Evolutionary conservation across 2,329 filamentous ascomycete genomes (phyloP).

Genomic region (Ophiosphaerella narmari): DNA sequence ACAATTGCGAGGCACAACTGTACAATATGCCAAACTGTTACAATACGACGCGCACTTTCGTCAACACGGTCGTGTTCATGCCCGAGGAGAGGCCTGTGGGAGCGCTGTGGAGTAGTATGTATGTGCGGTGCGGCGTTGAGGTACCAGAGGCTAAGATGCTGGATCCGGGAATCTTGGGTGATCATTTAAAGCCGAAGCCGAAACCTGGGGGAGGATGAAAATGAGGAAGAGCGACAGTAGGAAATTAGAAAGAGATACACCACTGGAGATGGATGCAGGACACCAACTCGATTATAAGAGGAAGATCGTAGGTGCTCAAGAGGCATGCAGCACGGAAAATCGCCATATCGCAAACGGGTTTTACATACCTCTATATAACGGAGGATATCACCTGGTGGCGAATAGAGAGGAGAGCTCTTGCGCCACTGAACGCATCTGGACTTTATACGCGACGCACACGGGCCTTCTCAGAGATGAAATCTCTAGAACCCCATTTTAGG

Average conservation of each 20-base stretch:
- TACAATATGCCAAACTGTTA: conserved; percentile 36
- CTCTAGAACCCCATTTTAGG: too few relatives aligned
- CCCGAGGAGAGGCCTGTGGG: conserved; percentile 41
- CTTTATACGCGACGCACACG: too few relatives aligned
- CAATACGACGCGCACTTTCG: conserved; percentile 33
- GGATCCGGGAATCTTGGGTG: conserved; percentile 35
- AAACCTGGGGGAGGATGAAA: conserved; percentile 28
- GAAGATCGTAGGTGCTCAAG: too few relatives aligned
- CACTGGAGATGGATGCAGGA: too few relatives aligned
- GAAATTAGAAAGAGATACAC: not conserved
- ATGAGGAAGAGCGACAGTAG: not conserved
- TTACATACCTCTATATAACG: too few relatives aligned
- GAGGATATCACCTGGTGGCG: too few relatives aligned
- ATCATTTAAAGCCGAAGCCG: conserved; percentile 24
- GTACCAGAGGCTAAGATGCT: conserved; percentile 34
- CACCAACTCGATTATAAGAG: too few relatives aligned
- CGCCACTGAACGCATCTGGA: too few relatives aligned
- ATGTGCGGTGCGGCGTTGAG: conserved; percentile 38
- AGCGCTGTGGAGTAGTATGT: conserved; percentile 43
- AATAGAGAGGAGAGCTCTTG: too few relatives aligned
- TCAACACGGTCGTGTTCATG: conserved; percentile 44
- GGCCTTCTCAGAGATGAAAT: too few relatives aligned
- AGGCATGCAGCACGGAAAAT: too few relatives aligned
- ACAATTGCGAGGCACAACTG: conserved; percentile 42
- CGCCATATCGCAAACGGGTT: too few relatives aligned